Evolutionary conservation across 2,329 filamentous ascomycete genomes (phyloP), one percentile per base, ranked within the genome.

Genomic region (Hypoxylon sp.): DNA sequence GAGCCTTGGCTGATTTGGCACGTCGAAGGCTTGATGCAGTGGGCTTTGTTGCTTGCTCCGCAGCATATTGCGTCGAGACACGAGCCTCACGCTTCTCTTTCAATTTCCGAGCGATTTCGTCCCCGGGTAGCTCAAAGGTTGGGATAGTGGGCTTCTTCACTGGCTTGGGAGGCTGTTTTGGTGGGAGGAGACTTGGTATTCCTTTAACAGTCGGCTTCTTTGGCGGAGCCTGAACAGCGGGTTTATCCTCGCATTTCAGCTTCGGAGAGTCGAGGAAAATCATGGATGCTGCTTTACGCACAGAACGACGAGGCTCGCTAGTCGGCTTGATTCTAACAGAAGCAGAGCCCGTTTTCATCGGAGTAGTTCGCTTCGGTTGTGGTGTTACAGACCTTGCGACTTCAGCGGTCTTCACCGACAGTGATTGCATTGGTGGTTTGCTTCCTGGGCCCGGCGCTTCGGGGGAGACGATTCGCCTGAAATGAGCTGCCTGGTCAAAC

Each of bases 111-210:
- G 87, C 84, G 8, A 89, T 81, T 36, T 85, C 85, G 45, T 90
- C 88, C 8, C 88, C 87, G 0, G 87, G 86, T 11, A 91, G 82
- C 75, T 89, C 86, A 73, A 89, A 90, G 0, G 81, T 83, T 1
- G 88, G 76, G 7, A 83, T 76, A 0, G 87, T 90, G 2, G 80
- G 80, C 14, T 82, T 78, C 72, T 87, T 90, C 36, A 78, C 80
- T 7, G 87, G 87, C 72, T 83, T 89, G 20, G 77, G 74, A 4
- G 79, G 73, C 18, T 80, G 76, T 68, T 83, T 87, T 2, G 82
- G 80, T 5, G 80, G 79, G 4, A 81, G 76, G 18, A 84, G 79
- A 64, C 79, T 81, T 22, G 80, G 70, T 18, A 80, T 80, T 32
- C 79, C 79, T 14, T 70, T 71, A 18, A 74, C 71, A 26, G 57